A percentile compares a stretch with the other conserved stretches of the same genome.
These are phyloP conservation scores for Phanerochaete carnosa DNA, from an alignment of 768 basidiomycete species.

Conservation along the genomic window DNA sequence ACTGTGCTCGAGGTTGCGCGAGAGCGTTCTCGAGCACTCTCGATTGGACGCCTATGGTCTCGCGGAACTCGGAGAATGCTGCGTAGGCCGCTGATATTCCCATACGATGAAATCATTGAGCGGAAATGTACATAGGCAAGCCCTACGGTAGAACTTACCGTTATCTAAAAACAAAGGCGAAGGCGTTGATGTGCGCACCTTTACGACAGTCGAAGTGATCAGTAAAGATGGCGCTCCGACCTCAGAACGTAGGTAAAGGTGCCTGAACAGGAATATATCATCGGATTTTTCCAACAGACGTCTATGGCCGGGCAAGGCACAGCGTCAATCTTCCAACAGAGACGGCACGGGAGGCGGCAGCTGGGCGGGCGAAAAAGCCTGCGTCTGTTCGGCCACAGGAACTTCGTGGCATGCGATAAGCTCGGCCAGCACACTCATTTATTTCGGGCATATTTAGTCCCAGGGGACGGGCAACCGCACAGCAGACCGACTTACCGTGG, in stretches of 20 bases:
- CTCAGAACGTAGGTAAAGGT: background rate
- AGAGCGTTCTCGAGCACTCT: conserved; percentile 8
- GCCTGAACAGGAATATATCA: background rate
- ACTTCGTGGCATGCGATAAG: conserved; percentile 1
- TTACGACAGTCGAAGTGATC: background rate
- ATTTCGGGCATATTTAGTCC: background rate
- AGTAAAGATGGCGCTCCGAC: background rate
- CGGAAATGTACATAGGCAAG: background rate
- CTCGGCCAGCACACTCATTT: background rate
- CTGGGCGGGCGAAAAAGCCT: background rate
- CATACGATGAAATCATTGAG: conserved; percentile 7
- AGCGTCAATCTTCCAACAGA: background rate
- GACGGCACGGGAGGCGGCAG: background rate
- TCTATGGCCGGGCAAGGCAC: background rate
- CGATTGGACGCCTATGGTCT: background rate
- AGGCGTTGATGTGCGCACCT: background rate
- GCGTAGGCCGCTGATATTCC: conserved; percentile 1
- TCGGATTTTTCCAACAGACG: background rate
- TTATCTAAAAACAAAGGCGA: background rate
- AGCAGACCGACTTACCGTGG: background rate
- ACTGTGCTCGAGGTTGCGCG: background rate
- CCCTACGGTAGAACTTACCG: conserved; percentile 6
- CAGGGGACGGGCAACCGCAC: background rate
- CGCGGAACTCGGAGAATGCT: conserved; percentile 2
- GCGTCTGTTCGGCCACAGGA: background rate